Percentiles rank a stretch among this genome's conserved stretches.
These are phyloP conservation scores for Eucalyptus polybractea DNA, from an alignment of 345 rosid genomes.

Conservation along the genomic window DNA sequence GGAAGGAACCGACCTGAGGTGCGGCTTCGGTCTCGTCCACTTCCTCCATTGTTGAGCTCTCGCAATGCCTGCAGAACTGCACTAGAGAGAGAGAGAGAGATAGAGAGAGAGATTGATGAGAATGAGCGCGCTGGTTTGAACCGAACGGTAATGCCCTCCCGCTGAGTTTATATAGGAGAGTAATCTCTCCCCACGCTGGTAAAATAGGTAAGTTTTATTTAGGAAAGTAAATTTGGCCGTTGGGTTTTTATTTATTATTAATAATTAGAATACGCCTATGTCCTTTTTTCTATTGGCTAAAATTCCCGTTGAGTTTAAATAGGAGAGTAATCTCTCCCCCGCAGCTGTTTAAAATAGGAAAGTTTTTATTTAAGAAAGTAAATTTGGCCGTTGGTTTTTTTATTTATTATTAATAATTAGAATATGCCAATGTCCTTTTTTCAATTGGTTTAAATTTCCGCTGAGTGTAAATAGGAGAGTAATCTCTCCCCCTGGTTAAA, in stretches of 20 bases:
- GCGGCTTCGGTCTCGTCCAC: slow-evolving; percentile 54
- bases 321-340: not conserved
- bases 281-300: not conserved
- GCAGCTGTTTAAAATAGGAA: not conserved
- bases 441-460: not conserved
- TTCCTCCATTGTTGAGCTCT: slow-evolving; percentile 27
- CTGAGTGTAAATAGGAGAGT: too few species aligned
- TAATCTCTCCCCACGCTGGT: not conserved
- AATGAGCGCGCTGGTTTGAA: not conserved
- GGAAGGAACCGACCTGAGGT: slow-evolving; percentile 35
- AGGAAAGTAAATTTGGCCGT: not conserved
- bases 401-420: not conserved
- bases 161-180: not conserved
- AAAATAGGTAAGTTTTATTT: not conserved
- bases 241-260: not conserved
- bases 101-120: not conserved
- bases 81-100: not conserved
- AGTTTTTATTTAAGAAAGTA: too few species aligned
- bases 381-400: not conserved
- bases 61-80: not conserved
- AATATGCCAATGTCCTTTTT: not conserved
- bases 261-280: not conserved
- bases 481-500: too few species aligned
- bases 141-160: not conserved
- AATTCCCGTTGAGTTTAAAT: not conserved